A percentile compares a stretch with the other conserved stretches of the same genome.
Conservation (phyloP, 257 asterid genomes). For the Ilex asprella region DNA sequence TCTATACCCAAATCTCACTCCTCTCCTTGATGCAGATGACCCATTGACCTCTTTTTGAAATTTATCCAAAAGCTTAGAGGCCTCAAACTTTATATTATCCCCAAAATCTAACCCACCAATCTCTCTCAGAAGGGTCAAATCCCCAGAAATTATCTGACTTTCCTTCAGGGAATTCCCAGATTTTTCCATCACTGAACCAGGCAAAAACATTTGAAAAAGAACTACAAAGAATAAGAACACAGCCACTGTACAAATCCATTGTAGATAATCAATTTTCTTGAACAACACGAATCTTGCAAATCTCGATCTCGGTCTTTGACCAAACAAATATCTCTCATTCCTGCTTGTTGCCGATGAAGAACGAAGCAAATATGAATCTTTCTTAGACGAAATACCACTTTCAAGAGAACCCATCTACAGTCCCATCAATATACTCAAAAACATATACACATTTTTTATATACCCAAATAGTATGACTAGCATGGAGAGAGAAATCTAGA, state of each 20-base stretch:
- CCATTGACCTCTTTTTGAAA: slow-evolving; percentile 40
- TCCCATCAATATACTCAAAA: slow-evolving; percentile 36
- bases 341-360: slow-evolving; percentile 31
- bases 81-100: slow-evolving; percentile 65
- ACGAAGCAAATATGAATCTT: slow-evolving; percentile 42
- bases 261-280: slow-evolving; percentile 49
- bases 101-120: slow-evolving; percentile 55
- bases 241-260: slow-evolving; percentile 49
- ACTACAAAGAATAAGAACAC: slow-evolving; percentile 58
- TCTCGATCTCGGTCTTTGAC: slow-evolving; percentile 80
- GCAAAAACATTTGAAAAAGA: slow-evolving; percentile 56
- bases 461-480: neutral
- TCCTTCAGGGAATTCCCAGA: slow-evolving; percentile 23
- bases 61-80: slow-evolving; percentile 44
- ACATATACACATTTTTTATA: neutral
- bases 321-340: slow-evolving; percentile 16
- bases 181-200: slow-evolving; percentile 43
- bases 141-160: slow-evolving; percentile 26
- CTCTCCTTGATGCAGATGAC: slow-evolving; percentile 34
- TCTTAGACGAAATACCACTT: slow-evolving; percentile 41
- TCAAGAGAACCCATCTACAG: slow-evolving; percentile 84
- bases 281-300: slow-evolving; percentile 51
- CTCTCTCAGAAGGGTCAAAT: slow-evolving; percentile 43
- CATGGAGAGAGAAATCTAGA: neutral
- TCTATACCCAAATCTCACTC: slow-evolving; percentile 46